A percentile compares a stretch with the other conserved stretches of the same genome.
Evolutionary conservation across 2,329 filamentous ascomycete genomes (phyloP).

Genomic region (Cytospora piceicola): DNA sequence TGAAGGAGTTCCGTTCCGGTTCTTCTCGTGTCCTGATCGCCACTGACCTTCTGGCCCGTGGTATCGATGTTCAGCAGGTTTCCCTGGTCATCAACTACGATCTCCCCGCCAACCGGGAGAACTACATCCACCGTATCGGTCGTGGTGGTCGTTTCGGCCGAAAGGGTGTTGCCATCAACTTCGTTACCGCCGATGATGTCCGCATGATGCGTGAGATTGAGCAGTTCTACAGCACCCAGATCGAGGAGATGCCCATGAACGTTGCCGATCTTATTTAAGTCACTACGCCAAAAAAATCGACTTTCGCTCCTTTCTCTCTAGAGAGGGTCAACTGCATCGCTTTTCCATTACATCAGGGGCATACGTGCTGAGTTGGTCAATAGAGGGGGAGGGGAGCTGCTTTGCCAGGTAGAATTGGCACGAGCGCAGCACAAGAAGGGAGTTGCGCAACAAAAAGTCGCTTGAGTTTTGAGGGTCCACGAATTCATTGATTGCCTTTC

Average conservation of each 20-base stretch:
- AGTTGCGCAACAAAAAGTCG: conserved; percentile 29
- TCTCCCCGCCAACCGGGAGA: conserved; percentile 96
- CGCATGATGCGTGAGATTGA: conserved; percentile 97
- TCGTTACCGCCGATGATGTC: conserved; percentile 97
- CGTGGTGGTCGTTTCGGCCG: conserved; percentile 93
- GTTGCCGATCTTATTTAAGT: conserved; percentile 62
- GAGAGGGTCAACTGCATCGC: conserved; percentile 25
- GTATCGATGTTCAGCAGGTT: conserved; percentile 98
- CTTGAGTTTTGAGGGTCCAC: conserved; percentile 28
- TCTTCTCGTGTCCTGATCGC: conserved; percentile 96
- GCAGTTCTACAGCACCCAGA: conserved; percentile 74
- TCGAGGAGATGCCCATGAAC: conserved; percentile 99
- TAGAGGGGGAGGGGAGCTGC: conserved; percentile 32
- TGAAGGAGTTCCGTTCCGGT: conserved; percentile 97
- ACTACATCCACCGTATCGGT: conserved; percentile 99
- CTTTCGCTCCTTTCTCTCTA: conserved; percentile 27
- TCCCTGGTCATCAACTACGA: conserved; percentile 99
- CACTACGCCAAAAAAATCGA: conserved; percentile 20
- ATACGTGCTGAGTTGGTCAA: conserved; percentile 30
- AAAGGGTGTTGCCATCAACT: conserved; percentile 99
- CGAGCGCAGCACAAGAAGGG: conserved; percentile 24
- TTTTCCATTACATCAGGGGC: conserved; percentile 26
- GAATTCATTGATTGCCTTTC: conserved; percentile 31
- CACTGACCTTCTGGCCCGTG: conserved; percentile 96
- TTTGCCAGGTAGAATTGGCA: conserved; percentile 28